These are phyloP conservation scores for Fusarium beomiforme DNA, from an alignment of 2,329 filamentous ascomycete genomes.

Conservation along the genomic window DNA sequence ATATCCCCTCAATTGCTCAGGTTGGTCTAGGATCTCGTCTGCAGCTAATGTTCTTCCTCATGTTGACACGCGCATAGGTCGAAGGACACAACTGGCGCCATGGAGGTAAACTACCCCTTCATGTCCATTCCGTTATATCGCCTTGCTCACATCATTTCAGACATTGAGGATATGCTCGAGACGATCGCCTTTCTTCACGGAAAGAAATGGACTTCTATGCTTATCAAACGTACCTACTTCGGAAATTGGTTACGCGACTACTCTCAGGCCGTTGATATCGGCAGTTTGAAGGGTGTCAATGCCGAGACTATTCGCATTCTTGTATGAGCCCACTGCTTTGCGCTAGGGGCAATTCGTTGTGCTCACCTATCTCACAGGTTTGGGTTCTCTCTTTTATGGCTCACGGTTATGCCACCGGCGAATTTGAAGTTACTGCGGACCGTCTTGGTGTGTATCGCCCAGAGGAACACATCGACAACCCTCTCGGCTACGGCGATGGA, in stretches of 20 bases:
- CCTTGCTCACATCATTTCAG: conserved; percentile 49
- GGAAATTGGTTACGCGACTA: conserved; percentile 90
- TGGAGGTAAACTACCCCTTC: conserved; percentile 59
- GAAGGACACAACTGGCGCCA: conserved; percentile 77
- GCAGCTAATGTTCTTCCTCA: neutral
- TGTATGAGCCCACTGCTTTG: conserved; percentile 47
- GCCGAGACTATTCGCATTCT: conserved; percentile 81
- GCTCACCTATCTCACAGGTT: conserved; percentile 54
- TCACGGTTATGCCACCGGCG: conserved; percentile 85
- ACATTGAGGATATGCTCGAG: conserved; percentile 85
- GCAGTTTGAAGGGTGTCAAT: conserved; percentile 80
- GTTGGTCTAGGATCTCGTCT: conserved; percentile 36
- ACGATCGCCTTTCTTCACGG: conserved; percentile 80
- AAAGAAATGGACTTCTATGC: conserved; percentile 85
- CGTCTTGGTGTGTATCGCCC: conserved; percentile 83
- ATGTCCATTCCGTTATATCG: neutral
- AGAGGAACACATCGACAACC: conserved; percentile 80
- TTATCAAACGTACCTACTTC: conserved; percentile 83
- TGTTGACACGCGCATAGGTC: conserved; percentile 54
- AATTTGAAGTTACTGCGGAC: conserved; percentile 86
- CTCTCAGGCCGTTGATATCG: conserved; percentile 84
- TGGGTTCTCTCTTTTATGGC: conserved; percentile 85
- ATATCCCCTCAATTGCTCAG: conserved; percentile 72
- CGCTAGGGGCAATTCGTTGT: neutral
- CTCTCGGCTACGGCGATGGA: conserved; percentile 87